These are phyloP conservation scores for Linum usitatissimum DNA, from an alignment of 345 rosid genomes.

Conservation along the genomic window DNA sequence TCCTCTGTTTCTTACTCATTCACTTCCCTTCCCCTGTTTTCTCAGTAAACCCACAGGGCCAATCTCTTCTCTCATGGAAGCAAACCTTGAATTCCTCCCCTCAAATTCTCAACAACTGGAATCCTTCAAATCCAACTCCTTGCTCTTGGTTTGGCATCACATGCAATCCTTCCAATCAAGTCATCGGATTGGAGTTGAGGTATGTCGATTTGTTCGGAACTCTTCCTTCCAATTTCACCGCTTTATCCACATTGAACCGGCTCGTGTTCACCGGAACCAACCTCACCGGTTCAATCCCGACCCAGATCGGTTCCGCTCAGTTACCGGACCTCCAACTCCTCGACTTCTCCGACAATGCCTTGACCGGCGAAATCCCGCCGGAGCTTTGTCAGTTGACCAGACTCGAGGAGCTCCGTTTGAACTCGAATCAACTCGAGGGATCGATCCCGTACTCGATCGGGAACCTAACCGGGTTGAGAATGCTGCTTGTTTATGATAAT, in stretches of 20 bases:
- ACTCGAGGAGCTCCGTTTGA: constrained; percentile 49
- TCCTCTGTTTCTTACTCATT: constrained; percentile 6
- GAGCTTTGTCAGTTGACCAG: constrained; percentile 45
- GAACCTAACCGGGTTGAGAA: constrained; percentile 40
- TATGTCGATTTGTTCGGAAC: constrained; percentile 38
- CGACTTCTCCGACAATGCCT: constrained; percentile 61
- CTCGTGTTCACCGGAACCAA: constrained; percentile 45
- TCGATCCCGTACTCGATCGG: constrained; percentile 48
- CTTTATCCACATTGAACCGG: constrained; percentile 32
- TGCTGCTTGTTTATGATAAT: constrained; percentile 55
- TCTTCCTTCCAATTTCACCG: constrained; percentile 35
- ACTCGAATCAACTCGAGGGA: constrained; percentile 54
- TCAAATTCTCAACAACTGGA: constrained; percentile 31
- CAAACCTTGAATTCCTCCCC: constrained; percentile 28
- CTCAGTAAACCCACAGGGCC: constrained; percentile 44
- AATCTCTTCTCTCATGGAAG: constrained; percentile 55
- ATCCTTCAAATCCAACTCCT: constrained; percentile 27
- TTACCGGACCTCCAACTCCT: constrained; percentile 21
- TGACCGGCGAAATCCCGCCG: constrained; percentile 52
- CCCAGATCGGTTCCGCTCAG: constrained; percentile 32
- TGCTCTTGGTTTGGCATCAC: constrained; percentile 45
- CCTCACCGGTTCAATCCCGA: constrained; percentile 60
- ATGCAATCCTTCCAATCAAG: constrained; percentile 30
- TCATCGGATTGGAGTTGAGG: constrained; percentile 34
- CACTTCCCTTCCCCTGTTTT: constrained; percentile 15